These are phyloP conservation scores for Hypsizygus ulmarius DNA, from an alignment of 1,284 basidiomycete species.

Conservation along the genomic window DNA sequence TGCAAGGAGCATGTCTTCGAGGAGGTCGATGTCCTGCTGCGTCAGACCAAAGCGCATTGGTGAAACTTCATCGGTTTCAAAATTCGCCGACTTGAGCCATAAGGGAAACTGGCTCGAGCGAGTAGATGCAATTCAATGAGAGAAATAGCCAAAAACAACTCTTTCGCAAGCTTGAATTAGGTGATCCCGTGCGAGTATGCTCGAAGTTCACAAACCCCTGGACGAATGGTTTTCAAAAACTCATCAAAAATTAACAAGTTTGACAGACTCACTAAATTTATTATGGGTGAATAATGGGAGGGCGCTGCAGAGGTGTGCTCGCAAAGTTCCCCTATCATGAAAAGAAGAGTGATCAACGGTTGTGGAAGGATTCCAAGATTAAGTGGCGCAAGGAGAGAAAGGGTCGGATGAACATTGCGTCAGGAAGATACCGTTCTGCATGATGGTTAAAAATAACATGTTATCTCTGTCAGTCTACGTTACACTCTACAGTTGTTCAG, in stretches of 20 bases:
- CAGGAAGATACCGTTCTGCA: background rate
- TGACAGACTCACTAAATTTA: too few relatives aligned
- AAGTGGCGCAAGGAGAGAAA: background rate
- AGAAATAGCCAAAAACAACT: too few relatives aligned
- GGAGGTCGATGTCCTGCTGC: conserved; percentile 42
- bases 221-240: too few relatives aligned
- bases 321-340: too few relatives aligned
- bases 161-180: too few relatives aligned
- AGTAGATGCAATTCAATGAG: too few relatives aligned
- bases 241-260: too few relatives aligned
- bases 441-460: background rate
- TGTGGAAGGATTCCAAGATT: background rate
- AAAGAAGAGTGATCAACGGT: background rate
- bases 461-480: conserved; percentile 7
- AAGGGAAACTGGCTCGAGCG: too few relatives aligned
- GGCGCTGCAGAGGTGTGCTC: too few relatives aligned
- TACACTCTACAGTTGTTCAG: conserved; percentile 94
- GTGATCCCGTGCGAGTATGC: too few relatives aligned
- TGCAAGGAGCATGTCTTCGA: conserved; percentile 42
- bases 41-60: conserved; percentile 46
- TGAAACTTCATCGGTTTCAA: conserved; percentile 31
- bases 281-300: too few relatives aligned
- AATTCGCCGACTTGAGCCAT: conserved; percentile 29
- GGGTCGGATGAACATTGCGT: background rate
- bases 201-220: too few relatives aligned